Conservation (phyloP, 306 rosid genomes). For the Potentilla sterilis region DNA sequence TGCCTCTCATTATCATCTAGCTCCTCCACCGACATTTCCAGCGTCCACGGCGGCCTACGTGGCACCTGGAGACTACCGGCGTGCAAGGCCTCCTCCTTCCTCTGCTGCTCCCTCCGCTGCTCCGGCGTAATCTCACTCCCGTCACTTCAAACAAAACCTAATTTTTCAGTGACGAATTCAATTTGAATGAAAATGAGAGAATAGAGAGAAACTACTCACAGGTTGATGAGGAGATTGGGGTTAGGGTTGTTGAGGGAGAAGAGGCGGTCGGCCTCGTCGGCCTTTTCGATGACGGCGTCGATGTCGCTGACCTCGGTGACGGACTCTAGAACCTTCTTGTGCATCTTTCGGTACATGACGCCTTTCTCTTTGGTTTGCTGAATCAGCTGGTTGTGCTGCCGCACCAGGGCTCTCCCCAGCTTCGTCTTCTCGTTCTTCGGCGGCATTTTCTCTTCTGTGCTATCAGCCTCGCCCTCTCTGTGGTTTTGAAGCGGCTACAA, state of each 20-base stretch:
- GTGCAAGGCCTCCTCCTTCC: slow-evolving; percentile 70
- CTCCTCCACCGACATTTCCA: slow-evolving; percentile 73
- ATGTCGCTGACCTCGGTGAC: slow-evolving; percentile 84
- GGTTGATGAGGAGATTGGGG: slow-evolving; percentile 46
- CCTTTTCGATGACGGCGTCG: slow-evolving; percentile 76
- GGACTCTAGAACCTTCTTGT: slow-evolving; percentile 80
- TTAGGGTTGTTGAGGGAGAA: slow-evolving; percentile 38
- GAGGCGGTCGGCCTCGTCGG: slow-evolving; percentile 52
- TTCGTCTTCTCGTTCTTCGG: slow-evolving; percentile 73
- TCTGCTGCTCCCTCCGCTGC: slow-evolving; percentile 59
- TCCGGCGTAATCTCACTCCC: slow-evolving; percentile 46
- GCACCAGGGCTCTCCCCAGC: slow-evolving; percentile 80
- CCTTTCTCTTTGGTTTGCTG: slow-evolving; percentile 79
- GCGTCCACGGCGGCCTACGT: slow-evolving; percentile 84
- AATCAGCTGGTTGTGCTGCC: slow-evolving; percentile 85
- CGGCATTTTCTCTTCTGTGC: slow-evolving; percentile 32
- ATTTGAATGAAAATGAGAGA: not conserved
- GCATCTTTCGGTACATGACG: slow-evolving; percentile 46
- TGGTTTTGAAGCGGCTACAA: not conserved
- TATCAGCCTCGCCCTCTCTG: not conserved
- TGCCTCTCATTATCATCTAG: slow-evolving; percentile 78
- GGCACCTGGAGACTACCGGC: slow-evolving; percentile 82
- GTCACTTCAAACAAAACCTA: slow-evolving; percentile 52
- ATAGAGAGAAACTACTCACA: slow-evolving; percentile 36
- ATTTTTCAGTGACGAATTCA: not conserved